phyloP scores from a whole-genome alignment of 805 yeast genomes.

The Isabelozyma rhagii region DNA sequence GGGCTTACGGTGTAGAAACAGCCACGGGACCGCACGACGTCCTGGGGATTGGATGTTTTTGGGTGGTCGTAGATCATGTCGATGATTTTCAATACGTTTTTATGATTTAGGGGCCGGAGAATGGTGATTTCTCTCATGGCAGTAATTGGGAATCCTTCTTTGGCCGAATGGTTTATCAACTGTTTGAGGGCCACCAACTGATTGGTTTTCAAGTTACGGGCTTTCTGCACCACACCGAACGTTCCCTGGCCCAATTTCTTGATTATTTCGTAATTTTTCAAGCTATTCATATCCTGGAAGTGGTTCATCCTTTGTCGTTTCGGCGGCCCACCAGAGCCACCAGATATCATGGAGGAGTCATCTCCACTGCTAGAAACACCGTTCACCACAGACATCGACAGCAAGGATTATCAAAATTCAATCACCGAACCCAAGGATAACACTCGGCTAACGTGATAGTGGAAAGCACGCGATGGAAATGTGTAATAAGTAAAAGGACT shows the following conservation, averaged over 20 bases:
- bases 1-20: conserved; percentile 85
- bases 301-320: conserved; percentile 14
- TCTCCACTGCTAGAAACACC: no score
- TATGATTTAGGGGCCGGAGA: conserved; percentile 64
- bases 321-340: background rate
- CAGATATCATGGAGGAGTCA: background rate
- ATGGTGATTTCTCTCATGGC: conserved; percentile 90
- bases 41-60: conserved; percentile 28
- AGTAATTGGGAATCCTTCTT: conserved; percentile 88
- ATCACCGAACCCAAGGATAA: no score
- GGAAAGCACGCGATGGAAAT: no score
- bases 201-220: conserved; percentile 51
- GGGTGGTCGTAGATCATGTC: conserved; percentile 64
- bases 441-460: no score
- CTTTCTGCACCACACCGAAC: conserved; percentile 78
- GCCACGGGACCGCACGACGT: conserved; percentile 35
- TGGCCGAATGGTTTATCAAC: conserved; percentile 71
- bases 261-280: conserved; percentile 30
- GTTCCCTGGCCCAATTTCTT: conserved; percentile 44
- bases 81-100: conserved; percentile 69
- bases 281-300: conserved; percentile 29
- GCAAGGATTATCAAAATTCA: no score
- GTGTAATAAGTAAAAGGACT: no score
- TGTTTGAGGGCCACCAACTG: conserved; percentile 83
- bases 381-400: no score